Evolutionary conservation across 495 filamentous ascomycete species (phyloP), one percentile per base, ranked within the genome.

Genomic region (Entonaema liquescens): DNA sequence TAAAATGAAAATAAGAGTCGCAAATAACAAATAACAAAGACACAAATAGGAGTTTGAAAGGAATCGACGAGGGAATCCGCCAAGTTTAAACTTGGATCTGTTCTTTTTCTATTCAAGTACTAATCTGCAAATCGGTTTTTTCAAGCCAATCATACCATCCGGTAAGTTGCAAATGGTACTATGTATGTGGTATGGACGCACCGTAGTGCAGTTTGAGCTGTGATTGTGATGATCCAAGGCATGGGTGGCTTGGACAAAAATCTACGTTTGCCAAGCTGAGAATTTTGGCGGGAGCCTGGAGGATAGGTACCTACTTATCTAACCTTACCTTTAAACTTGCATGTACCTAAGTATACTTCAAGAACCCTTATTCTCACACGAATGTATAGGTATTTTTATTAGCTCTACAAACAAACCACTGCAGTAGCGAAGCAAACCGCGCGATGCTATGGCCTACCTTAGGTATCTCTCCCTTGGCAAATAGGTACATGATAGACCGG

Each of bases 171-270:
- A 21, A 36, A 57, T 35, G 11, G 28, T 57, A 36, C n/a, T 29
- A n/a, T 12, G 49, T 2, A 35, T 56, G 28, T 38, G 21, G 15
- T 40, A 26, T 8, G 17, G n/a, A 31, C 7, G 11, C 31, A 33
- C 5, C 3, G 44, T 54, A 54, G 11, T 33, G 19, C 28, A 56
- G 26, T 6, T 59, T 8, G 2, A 42, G 56, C 15, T 44, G 35
- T 58, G 53, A 44, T 68, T 68, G 28, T 62, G 65, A 54, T 40
- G 36, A 33, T 52, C 61, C 23, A 35, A 55, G 33, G 40, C 25
- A 58, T 49, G 17, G 44, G 65, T 68, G 70, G 61, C 65, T 68
- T 66, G 65, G 62, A 68, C 50, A 12, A 65, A 73, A 57, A 65
- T 56, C 64, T 64, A 72, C 44, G 49, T 68, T 65, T 42, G 70